Evolutionary conservation across 352 stramenopile genomes (phyloP).

Genomic region (Phytophthora europaea): DNA sequence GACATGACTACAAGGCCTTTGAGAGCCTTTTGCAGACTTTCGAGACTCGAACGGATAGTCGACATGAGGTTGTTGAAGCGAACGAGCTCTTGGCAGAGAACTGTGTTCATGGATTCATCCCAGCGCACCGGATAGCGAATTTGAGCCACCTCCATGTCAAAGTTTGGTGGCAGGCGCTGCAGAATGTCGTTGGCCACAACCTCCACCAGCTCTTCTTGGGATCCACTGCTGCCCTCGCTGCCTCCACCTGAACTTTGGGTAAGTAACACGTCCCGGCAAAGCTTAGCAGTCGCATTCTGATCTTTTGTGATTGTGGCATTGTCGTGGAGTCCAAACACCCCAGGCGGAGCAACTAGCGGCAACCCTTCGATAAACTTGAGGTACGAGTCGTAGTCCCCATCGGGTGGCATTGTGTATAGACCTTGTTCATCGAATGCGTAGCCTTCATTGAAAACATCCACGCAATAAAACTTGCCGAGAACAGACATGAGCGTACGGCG

Average conservation of each 20-base stretch:
- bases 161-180: conserved; percentile 87
- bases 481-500: conserved; percentile 80
- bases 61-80: conserved; percentile 95
- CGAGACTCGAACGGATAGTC: conserved; percentile 88
- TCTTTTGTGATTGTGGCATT: conserved; percentile 96
- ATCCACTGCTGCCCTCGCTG: conserved; percentile 67
- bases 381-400: conserved; percentile 82
- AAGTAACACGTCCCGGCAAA: conserved; percentile 94
- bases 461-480: conserved; percentile 79
- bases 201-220: conserved; percentile 93
- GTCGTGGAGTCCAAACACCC: conserved; percentile 95
- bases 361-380: conserved; percentile 89
- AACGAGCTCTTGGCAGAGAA: conserved; percentile 94
- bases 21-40: conserved; percentile 91
- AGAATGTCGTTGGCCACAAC: conserved; percentile 91
- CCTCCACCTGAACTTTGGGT: conserved; percentile 87
- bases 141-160: conserved; percentile 94
- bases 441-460: conserved; percentile 66
- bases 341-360: conserved; percentile 88
- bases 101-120: conserved; percentile 96
- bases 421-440: conserved; percentile 79
- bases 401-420: conserved; percentile 79
- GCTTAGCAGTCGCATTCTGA: conserved; percentile 94
- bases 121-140: conserved; percentile 93
- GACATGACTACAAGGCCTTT: conserved; percentile 96